Conservation (phyloP, 2,329 filamentous ascomycete species). For the Penicillium sp. region DNA sequence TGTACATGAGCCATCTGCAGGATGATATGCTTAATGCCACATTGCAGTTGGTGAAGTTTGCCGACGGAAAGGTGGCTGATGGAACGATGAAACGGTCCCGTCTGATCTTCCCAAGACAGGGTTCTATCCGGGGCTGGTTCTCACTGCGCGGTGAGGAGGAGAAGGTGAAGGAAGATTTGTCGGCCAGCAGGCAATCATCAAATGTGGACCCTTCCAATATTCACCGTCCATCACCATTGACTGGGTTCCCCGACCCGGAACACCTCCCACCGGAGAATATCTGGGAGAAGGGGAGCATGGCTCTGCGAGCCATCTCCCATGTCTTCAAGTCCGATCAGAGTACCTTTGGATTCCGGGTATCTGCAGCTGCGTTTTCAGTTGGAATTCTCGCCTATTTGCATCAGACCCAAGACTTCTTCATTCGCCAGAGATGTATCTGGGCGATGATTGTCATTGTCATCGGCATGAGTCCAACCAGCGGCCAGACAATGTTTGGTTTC, state of each 20-base stretch:
- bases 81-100: slow-evolving; percentile 67
- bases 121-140: slow-evolving; percentile 67
- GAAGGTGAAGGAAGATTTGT: neutral
- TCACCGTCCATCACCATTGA: slow-evolving; percentile 60
- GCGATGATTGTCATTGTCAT: slow-evolving; percentile 77
- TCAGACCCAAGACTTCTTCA: slow-evolving; percentile 69
- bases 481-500: slow-evolving; percentile 73
- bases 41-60: slow-evolving; percentile 68
- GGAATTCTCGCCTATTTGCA: slow-evolving; percentile 70
- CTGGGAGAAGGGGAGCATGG: slow-evolving; percentile 67
- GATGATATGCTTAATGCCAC: slow-evolving; percentile 64
- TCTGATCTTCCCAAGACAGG: slow-evolving; percentile 66
- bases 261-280: slow-evolving; percentile 68
- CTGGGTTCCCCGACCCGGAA: slow-evolving; percentile 64
- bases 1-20: slow-evolving; percentile 70
- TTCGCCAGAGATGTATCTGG: slow-evolving; percentile 73
- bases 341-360: slow-evolving; percentile 71
- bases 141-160: slow-evolving; percentile 25
- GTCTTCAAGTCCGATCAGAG: slow-evolving; percentile 70
- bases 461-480: slow-evolving; percentile 70
- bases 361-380: slow-evolving; percentile 72
- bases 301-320: slow-evolving; percentile 60
- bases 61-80: slow-evolving; percentile 66
- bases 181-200: slow-evolving; percentile 26
- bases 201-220: slow-evolving; percentile 49